A percentile compares a stretch with the other conserved stretches of the same genome.
Evolutionary conservation across 2,329 filamentous ascomycete species (phyloP).

Genomic region (Tolypocladium sp.): DNA sequence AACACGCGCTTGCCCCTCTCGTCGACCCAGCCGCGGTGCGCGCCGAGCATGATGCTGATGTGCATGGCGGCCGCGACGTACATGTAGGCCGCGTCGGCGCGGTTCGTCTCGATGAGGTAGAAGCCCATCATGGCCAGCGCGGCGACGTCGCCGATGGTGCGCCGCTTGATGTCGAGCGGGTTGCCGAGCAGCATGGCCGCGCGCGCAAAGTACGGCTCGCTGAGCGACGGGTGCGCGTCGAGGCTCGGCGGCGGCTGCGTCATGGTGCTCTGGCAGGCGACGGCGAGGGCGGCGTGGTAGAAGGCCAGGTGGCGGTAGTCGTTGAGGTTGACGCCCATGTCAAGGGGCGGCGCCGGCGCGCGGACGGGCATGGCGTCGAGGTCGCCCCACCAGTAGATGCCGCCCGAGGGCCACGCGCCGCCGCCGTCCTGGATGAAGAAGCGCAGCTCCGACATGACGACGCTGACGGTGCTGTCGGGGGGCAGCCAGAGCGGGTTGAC

Average conservation of each 20-base stretch:
- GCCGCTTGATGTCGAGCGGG: conserved; percentile 32
- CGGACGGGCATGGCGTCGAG: conserved; percentile 21
- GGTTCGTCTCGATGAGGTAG: conserved; percentile 39
- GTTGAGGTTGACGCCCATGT: conserved; percentile 12
- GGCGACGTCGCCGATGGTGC: conserved; percentile 32
- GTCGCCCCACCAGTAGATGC: conserved; percentile 39
- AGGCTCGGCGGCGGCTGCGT: conserved; percentile 10
- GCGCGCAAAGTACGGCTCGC: conserved; percentile 34
- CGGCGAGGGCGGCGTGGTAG: conserved; percentile 35
- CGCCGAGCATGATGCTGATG: conserved; percentile 38
- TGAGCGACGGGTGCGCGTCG: conserved; percentile 20
- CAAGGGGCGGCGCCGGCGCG: conserved; percentile 9
- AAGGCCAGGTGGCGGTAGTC: conserved; percentile 31
- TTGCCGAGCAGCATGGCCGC: conserved; percentile 35
- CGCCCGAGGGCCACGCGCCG: conserved; percentile 31
- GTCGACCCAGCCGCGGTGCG: conserved; percentile 32
- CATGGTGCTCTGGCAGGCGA: conserved; percentile 15
- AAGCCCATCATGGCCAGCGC: conserved; percentile 36
- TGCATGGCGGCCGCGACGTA: conserved; percentile 37
- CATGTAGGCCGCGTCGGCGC: conserved; percentile 38
- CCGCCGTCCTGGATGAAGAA: conserved; percentile 36
- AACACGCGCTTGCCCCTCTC: conserved; percentile 37
- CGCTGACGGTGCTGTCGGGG: conserved; percentile 21
- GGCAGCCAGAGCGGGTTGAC: conserved; percentile 32
- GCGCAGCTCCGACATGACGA: conserved; percentile 30